phyloP scores from a whole-genome alignment of 2,329 filamentous ascomycete genomes.

The Mollisiaceae sp. region DNA sequence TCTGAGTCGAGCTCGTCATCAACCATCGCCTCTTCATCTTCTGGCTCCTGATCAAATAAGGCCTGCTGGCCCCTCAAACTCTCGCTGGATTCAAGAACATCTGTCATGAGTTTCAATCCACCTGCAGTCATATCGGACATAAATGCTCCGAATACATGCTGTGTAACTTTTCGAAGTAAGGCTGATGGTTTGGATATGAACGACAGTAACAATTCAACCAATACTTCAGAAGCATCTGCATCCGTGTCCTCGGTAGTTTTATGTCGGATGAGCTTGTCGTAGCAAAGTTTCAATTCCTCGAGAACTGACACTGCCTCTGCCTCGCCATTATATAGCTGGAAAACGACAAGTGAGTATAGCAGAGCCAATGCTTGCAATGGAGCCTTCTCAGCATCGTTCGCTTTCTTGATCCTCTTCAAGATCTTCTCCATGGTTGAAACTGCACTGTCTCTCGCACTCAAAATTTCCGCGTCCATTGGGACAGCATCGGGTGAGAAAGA shows the following conservation, averaged over 20 bases:
- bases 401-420: slow-evolving; percentile 49
- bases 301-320: slow-evolving; percentile 83
- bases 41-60: slow-evolving; percentile 76
- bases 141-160: slow-evolving; percentile 87
- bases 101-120: slow-evolving; percentile 68
- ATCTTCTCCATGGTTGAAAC: slow-evolving; percentile 58
- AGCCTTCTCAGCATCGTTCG: slow-evolving; percentile 40
- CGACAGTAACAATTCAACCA: slow-evolving; percentile 89
- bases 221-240: slow-evolving; percentile 66
- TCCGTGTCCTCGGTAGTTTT: slow-evolving; percentile 59
- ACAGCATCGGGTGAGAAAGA: slow-evolving; percentile 46
- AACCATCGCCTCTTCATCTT: slow-evolving; percentile 57
- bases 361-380: slow-evolving; percentile 71
- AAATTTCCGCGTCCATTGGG: slow-evolving; percentile 60
- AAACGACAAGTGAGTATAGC: slow-evolving; percentile 80
- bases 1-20: slow-evolving; percentile 50
- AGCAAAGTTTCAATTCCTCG: slow-evolving; percentile 79
- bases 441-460: slow-evolving; percentile 57
- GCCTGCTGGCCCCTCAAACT: slow-evolving; percentile 83
- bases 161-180: slow-evolving; percentile 82
- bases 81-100: slow-evolving; percentile 80
- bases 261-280: slow-evolving; percentile 61
- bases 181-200: slow-evolving; percentile 86
- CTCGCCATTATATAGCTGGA: slow-evolving; percentile 91
- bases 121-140: slow-evolving; percentile 74